Evolutionary conservation across 2,329 filamentous ascomycete genomes (phyloP).

Genomic region (Diplodia mutila): DNA sequence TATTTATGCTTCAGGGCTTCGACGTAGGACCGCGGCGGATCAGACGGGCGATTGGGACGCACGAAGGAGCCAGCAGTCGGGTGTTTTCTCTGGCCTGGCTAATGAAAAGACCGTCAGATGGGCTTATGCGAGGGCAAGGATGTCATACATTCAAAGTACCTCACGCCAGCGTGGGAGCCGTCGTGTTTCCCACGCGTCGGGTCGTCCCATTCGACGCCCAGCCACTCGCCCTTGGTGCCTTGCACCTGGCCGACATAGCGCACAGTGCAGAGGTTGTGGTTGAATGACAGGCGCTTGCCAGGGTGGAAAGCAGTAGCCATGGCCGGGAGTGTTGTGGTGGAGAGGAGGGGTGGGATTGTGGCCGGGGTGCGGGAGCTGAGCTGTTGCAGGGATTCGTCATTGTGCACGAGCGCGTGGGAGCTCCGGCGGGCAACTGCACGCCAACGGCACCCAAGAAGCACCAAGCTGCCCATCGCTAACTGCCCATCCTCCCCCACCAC

Average conservation of each 20-base stretch:
- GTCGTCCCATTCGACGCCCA: conserved; percentile 98
- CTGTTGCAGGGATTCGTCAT: conserved; percentile 27
- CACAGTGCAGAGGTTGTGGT: conserved; percentile 78
- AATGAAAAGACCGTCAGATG: conserved; percentile 27
- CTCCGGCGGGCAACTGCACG: conserved; percentile 17
- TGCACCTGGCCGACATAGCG: conserved; percentile 78
- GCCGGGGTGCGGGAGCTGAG: conserved; percentile 12
- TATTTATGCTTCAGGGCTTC: conserved; percentile 85
- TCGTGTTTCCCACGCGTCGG: conserved; percentile 84
- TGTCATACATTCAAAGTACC: conserved; percentile 76
- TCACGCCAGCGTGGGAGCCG: conserved; percentile 75
- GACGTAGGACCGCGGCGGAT: conserved; percentile 73
- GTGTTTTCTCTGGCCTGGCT: conserved; percentile 65
- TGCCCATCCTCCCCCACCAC: neutral
- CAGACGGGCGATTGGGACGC: conserved; percentile 71
- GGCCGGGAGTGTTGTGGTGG: neutral
- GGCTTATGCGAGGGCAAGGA: neutral
- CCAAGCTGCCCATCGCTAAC: conserved; percentile 25
- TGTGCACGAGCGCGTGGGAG: conserved; percentile 18
- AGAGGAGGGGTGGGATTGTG: neutral
- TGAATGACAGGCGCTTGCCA: conserved; percentile 80
- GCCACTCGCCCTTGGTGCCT: conserved; percentile 78
- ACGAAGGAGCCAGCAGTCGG: conserved; percentile 84
- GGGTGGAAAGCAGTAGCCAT: conserved; percentile 46
- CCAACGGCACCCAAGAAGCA: neutral